A percentile compares a stretch with the other conserved stretches of the same genome.
Conservation (phyloP, 164 flowering plant genomes). For the Vitis cinerea region DNA sequence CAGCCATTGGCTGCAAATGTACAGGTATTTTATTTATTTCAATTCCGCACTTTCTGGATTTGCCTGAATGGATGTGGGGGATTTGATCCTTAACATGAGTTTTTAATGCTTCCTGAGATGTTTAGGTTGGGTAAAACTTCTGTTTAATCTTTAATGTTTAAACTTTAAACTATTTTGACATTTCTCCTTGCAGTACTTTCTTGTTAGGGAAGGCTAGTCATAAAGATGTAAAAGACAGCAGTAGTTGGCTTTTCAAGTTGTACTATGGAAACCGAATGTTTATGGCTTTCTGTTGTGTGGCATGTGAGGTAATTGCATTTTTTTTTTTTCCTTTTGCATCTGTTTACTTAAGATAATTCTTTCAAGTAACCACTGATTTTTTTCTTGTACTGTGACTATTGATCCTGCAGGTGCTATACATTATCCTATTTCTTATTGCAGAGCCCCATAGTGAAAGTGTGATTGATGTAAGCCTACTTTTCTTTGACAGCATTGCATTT, state of each 20-base stretch:
- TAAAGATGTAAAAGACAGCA: slow-evolving; percentile 95
- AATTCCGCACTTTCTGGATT: neutral
- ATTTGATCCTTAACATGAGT: neutral
- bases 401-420: slow-evolving; percentile 75
- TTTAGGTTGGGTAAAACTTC: neutral
- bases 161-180: neutral
- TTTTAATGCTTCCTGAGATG: neutral
- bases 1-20: slow-evolving; percentile 99
- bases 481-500: neutral
- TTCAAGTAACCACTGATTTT: neutral
- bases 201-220: slow-evolving; percentile 85
- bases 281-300: slow-evolving; percentile 89
- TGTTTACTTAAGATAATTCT: neutral
- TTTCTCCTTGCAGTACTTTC: slow-evolving; percentile 63
- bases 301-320: slow-evolving; percentile 72
- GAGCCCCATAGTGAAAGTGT: slow-evolving; percentile 47
- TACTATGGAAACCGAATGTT: slow-evolving; percentile 86
- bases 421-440: slow-evolving; percentile 67
- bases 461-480: slow-evolving; percentile 47
- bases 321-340: neutral
- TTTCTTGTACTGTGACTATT: slow-evolving; percentile 3
- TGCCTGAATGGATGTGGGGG: neutral
- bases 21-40: slow-evolving; percentile 51
- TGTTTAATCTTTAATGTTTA: neutral
- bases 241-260: slow-evolving; percentile 77